Evolutionary conservation across 768 basidiomycete genomes (phyloP).

Genomic region (Mycena olivaceomarginata): DNA sequence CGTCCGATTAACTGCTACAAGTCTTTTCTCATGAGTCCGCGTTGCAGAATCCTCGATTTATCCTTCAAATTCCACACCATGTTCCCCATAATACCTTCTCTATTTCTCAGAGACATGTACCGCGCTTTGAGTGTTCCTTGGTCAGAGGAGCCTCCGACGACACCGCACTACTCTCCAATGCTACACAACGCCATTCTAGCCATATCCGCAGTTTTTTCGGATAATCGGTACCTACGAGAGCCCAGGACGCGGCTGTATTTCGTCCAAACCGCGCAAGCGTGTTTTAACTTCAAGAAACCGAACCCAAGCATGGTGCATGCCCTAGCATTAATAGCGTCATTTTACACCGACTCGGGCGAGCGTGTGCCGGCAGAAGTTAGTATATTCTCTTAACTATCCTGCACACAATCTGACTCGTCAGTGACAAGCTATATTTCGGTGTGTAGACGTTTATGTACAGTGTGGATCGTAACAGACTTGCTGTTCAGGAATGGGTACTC

Average conservation of each 20-base stretch:
- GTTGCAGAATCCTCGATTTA: slow-evolving; percentile 56
- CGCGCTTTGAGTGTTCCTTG: slow-evolving; percentile 55
- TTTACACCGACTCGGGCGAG: slow-evolving; percentile 41
- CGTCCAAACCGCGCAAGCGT: slow-evolving; percentile 39
- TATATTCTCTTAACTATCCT: too few species aligned
- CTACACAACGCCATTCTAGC: slow-evolving; percentile 69
- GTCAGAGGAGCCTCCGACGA: slow-evolving; percentile 48
- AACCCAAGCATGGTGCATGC: slow-evolving; percentile 47
- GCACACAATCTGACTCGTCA: too few species aligned
- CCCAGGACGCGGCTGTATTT: slow-evolving; percentile 40
- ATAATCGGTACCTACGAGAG: slow-evolving; percentile 43
- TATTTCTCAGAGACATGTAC: slow-evolving; percentile 66
- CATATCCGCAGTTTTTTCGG: slow-evolving; percentile 43
- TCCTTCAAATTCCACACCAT: slow-evolving; percentile 62
- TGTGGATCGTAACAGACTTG: too few species aligned
- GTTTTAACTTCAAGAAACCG: slow-evolving; percentile 44
- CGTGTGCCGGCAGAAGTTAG: slow-evolving; percentile 37
- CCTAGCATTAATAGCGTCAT: slow-evolving; percentile 43
- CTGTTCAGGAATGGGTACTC: slow-evolving; percentile 31
- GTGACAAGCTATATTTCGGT: slow-evolving; percentile 38
- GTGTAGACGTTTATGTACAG: neutral
- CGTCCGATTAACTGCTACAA: neutral
- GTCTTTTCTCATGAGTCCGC: neutral
- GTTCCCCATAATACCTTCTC: slow-evolving; percentile 61
- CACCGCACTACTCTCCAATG: slow-evolving; percentile 71